Base-by-base conservation (phyloP, 305 asterid species). In the Rubia tinctorum region DNA sequence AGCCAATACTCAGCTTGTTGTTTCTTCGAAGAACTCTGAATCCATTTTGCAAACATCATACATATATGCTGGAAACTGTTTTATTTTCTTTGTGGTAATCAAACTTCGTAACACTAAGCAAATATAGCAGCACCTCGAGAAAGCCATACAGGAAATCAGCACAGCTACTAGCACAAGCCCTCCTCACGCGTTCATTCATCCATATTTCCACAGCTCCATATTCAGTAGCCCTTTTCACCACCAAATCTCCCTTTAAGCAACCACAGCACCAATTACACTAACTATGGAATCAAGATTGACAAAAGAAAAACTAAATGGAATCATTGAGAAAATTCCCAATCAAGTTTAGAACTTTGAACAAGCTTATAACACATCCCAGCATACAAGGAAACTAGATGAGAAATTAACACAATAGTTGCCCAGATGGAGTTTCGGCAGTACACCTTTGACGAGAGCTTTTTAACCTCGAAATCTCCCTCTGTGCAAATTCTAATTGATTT, bases 131-230 rank as follows among this genome's bases (percentile, higher is more conserved):
- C 82, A 93, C 96, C 97, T 95, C 99, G 66, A 82, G 91, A 82
- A 95, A 95, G 60, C 99, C 99, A 55, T 90, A 89, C 18, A 90
- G 9, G 80, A 95, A 95, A 84, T 92, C 94, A 80, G 99, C 99
- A 86, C 98, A 92, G 77, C 99, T 92, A 75, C 76, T 95, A 3
- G 98, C 84, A 81, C 98, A 95, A 77, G 99, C 98, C 84, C 99
- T 86, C 60, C 98, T 81, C 39, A 83, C 97, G 49, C 97, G 97
- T 83, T 95, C 98, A 68, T 95, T 92, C 99, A 95, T 95, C 99
- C 99, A 95, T 82, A 95, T 87, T 94, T 95, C 99, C 77, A 95
- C 99, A 7, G 98, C 99, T 77, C 99, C 99, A 82, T 86, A 95
- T 80, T 95, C 99, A 40, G 98, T 87, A 22, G 98, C 97, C 81